Evolutionary conservation across 139 green algal genomes (phyloP).

Genomic region (Pseudopediastrum boryanum): DNA sequence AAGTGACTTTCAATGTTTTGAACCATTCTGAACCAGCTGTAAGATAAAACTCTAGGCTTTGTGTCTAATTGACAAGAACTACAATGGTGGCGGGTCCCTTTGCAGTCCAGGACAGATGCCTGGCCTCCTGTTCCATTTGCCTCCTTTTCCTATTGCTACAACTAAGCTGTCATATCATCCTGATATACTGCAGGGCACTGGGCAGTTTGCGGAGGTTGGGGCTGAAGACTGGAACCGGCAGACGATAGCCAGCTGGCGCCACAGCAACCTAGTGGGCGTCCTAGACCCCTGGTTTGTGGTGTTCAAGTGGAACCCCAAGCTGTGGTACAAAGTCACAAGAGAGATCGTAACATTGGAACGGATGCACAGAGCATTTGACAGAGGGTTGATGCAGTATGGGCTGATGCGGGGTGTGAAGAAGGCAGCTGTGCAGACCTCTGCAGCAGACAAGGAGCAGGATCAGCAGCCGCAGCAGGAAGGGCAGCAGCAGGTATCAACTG

Average conservation of each 20-base stretch:
- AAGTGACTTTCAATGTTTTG: too few species aligned
- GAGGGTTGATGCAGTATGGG: conserved; percentile 83
- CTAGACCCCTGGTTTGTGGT: conserved; percentile 94
- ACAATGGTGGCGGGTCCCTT: too few species aligned
- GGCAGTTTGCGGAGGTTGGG: conserved; percentile 59
- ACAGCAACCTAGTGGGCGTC: conserved; percentile 94
- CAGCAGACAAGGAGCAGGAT: not conserved
- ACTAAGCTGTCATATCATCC: not conserved
- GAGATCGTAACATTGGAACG: conserved; percentile 94
- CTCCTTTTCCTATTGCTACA: too few species aligned
- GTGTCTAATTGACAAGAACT: too few species aligned
- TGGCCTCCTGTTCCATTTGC: too few species aligned
- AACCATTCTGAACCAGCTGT: too few species aligned
- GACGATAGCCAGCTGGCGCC: conserved; percentile 89
- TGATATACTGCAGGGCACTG: conserved; percentile 58
- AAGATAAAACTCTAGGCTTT: too few species aligned
- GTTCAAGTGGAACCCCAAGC: conserved; percentile 69
- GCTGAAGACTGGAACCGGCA: conserved; percentile 85
- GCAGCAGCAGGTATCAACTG: conserved; percentile 27
- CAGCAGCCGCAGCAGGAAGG: conserved; percentile 5
- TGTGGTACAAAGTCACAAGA: conserved; percentile 88
- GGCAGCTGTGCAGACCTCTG: not conserved
- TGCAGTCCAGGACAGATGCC: too few species aligned
- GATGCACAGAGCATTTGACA: conserved; percentile 91
- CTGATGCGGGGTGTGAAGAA: conserved; percentile 48